Percentiles rank a stretch among this genome's conserved stretches.
These are phyloP conservation scores for Dalechampia spathulata DNA, from an alignment of 441 rosid genomes.

Conservation along the genomic window DNA sequence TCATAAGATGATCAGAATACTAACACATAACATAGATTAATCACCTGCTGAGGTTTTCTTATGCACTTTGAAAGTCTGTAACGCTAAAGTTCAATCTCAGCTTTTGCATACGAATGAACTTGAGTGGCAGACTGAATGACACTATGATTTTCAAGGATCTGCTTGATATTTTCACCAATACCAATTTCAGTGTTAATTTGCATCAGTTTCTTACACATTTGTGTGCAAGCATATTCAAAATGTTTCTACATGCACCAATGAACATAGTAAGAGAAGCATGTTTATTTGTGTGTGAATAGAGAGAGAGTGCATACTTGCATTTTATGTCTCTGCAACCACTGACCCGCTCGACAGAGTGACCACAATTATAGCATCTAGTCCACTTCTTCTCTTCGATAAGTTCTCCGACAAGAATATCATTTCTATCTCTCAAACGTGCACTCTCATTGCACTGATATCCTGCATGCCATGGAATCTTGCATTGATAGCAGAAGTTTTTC, in stretches of 20 bases:
- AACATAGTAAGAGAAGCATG: not conserved
- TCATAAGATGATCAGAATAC: no score
- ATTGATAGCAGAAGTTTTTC: conserved; percentile 21
- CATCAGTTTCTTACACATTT: no score
- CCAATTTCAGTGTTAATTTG: no score
- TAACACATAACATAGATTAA: no score
- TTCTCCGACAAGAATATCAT: conserved; percentile 19
- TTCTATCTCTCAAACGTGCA: conserved; percentile 15
- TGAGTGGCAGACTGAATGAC: no score
- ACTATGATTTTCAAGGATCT: no score
- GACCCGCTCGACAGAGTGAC: conserved; percentile 26
- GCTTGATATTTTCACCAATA: no score
- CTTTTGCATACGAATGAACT: no score
- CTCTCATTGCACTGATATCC: conserved; percentile 24
- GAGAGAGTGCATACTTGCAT: conserved; percentile 17
- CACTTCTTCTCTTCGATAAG: conserved; percentile 20
- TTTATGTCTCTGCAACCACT: conserved; percentile 17
- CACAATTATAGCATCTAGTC: conserved; percentile 24
- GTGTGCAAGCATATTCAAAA: no score
- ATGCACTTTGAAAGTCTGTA: no score
- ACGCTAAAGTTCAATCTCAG: no score
- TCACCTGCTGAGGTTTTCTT: no score
- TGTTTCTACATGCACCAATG: not conserved
- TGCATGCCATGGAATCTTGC: conserved; percentile 27
- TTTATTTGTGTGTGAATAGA: not conserved